These are phyloP conservation scores for Blepharisma japonicum DNA, from an alignment of 73 alveolate genomes.

Conservation along the genomic window DNA sequence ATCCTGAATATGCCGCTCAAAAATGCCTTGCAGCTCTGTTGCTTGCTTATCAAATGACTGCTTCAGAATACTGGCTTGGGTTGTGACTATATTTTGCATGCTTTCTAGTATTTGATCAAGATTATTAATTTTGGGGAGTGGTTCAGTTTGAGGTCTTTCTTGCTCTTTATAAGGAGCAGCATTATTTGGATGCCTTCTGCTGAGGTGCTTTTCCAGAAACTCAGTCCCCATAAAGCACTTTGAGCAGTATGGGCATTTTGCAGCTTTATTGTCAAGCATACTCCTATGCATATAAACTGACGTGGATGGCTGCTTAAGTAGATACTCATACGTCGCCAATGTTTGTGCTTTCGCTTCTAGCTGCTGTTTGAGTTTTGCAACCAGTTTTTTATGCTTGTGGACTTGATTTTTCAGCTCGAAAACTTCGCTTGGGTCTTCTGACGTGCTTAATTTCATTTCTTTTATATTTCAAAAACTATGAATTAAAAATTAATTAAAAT, in stretches of 20 bases:
- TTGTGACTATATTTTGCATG: background rate
- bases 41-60: background rate
- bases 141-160: constrained; percentile 24
- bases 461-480: no score
- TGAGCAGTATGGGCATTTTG: background rate
- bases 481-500: background rate
- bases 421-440: no score
- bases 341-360: no score
- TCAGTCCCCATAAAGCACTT: background rate
- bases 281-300: background rate
- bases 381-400: no score
- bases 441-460: no score
- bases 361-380: no score
- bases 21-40: background rate
- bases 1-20: no score
- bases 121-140: background rate
- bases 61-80: background rate
- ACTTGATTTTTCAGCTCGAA: no score
- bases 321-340: background rate
- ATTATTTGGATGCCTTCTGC: background rate
- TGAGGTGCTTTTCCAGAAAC: background rate
- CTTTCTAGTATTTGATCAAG: background rate
- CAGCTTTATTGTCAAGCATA: background rate
- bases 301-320: constrained; percentile 12
- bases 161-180: background rate